Conservation (phyloP, 495 filamentous ascomycete species). For the Aspergillus saccharolyticus region DNA sequence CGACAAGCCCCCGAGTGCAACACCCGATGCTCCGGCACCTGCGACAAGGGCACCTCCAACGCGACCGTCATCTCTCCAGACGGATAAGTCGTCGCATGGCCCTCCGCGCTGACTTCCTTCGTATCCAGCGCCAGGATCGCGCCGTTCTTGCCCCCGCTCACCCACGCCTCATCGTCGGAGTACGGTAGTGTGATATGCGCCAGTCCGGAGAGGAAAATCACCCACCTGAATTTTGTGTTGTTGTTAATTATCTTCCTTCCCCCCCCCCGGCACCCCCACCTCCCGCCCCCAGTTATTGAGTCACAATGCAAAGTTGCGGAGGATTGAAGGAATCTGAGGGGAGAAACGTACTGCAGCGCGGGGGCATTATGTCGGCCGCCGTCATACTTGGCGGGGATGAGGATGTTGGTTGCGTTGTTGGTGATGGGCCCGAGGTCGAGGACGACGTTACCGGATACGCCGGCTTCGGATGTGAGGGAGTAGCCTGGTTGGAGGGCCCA, state of each 20-base stretch:
- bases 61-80: slow-evolving; percentile 35
- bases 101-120: slow-evolving; percentile 37
- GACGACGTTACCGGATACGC: slow-evolving; percentile 33
- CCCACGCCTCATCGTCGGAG: slow-evolving; percentile 30
- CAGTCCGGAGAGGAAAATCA: slow-evolving; percentile 45
- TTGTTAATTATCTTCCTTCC: no score
- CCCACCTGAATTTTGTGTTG: slow-evolving; percentile 32
- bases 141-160: slow-evolving; percentile 44
- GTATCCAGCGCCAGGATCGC: slow-evolving; percentile 48
- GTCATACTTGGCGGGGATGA: slow-evolving; percentile 43
- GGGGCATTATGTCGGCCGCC: slow-evolving; percentile 51
- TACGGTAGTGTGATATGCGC: slow-evolving; percentile 48
- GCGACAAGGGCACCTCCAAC: slow-evolving; percentile 38
- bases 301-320: no score
- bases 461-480: slow-evolving; percentile 33
- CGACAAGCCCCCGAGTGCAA: slow-evolving; percentile 37
- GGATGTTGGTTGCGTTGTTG: slow-evolving; percentile 32
- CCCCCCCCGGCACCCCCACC: no score
- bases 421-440: slow-evolving; percentile 30
- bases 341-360: slow-evolving; percentile 38
- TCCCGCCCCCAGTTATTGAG: no score
- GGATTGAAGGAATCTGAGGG: neutral
- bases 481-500: slow-evolving; percentile 47
- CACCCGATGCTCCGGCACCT: slow-evolving; percentile 39
- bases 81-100: slow-evolving; percentile 48